These are phyloP conservation scores for Cutaneotrichosporon dermatis DNA, from an alignment of 1,284 basidiomycete species.

Conservation along the genomic window DNA sequence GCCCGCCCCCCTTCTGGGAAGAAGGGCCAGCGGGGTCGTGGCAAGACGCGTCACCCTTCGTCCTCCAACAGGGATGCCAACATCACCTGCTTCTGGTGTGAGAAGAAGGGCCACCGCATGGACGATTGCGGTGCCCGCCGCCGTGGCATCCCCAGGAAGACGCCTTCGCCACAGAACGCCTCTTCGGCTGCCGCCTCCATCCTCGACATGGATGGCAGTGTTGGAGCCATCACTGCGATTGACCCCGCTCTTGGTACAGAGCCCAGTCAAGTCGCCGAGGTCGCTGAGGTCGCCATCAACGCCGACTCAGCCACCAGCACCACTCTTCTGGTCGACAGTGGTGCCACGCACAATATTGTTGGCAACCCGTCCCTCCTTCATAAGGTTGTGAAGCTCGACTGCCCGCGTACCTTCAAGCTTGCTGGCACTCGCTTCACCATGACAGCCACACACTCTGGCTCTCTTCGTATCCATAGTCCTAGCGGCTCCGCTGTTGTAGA, in stretches of 20 bases:
- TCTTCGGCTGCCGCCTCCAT: neutral
- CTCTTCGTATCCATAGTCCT: neutral
- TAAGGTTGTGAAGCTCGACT: neutral
- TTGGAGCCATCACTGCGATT: neutral
- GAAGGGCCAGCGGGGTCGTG: too few species aligned
- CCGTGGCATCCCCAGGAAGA: neutral
- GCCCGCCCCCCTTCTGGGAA: too few species aligned
- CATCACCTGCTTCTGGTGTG: neutral
- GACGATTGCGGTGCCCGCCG: neutral
- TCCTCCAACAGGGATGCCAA: neutral
- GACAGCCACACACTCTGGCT: neutral
- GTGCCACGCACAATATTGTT: slow-evolving; percentile 4
- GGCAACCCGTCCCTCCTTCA: neutral
- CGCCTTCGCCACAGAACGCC: too few species aligned
- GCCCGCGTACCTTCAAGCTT: neutral
- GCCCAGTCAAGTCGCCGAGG: neutral
- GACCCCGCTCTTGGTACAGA: neutral
- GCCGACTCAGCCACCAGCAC: neutral
- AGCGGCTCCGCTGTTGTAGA: neutral
- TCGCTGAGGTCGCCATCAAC: neutral
- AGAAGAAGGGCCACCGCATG: slow-evolving; percentile 3
- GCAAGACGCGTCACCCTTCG: too few species aligned
- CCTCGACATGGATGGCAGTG: neutral
- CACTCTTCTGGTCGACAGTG: slow-evolving; percentile 4
- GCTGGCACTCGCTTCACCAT: slow-evolving; percentile 1